Percentiles rank a stretch among this genome's conserved stretches.
Conservation (phyloP, 1,284 basidiomycete species). For the Peniophora sp. region DNA sequence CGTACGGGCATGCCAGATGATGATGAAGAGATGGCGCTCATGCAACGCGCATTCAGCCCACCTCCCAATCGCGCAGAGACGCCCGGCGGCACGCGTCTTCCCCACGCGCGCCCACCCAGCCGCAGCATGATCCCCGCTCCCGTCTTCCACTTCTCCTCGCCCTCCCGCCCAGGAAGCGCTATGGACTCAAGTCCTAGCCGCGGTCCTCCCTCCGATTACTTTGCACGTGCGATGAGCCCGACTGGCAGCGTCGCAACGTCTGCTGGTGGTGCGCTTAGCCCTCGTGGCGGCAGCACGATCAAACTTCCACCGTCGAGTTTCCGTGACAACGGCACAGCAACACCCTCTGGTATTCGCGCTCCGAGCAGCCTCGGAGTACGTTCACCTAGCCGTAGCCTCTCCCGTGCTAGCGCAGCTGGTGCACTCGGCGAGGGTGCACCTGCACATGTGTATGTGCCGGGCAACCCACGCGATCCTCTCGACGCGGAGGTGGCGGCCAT, state of each 20-base stretch:
- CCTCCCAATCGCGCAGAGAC: slow-evolving; percentile 31
- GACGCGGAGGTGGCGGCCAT: slow-evolving; percentile 72
- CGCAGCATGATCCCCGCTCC: slow-evolving; percentile 77
- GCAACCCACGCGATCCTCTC: slow-evolving; percentile 69
- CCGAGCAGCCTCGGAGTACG: slow-evolving; percentile 51
- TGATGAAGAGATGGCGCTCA: slow-evolving; percentile 28
- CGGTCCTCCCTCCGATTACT: slow-evolving; percentile 52
- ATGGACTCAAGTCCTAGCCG: no score
- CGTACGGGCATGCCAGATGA: slow-evolving; percentile 23
- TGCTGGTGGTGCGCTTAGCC: slow-evolving; percentile 50
- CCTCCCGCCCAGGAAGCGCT: slow-evolving; percentile 57
- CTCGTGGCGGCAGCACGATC: slow-evolving; percentile 38
- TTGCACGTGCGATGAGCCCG: slow-evolving; percentile 40
- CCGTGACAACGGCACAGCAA: slow-evolving; percentile 33
- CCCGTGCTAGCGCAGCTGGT: slow-evolving; percentile 45
- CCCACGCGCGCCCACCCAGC: slow-evolving; percentile 68
- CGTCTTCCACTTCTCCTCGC: slow-evolving; percentile 58
- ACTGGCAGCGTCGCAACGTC: slow-evolving; percentile 35
- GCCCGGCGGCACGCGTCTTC: slow-evolving; percentile 28
- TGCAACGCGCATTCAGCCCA: slow-evolving; percentile 64
- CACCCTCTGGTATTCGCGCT: slow-evolving; percentile 11
- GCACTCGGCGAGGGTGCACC: slow-evolving; percentile 33
- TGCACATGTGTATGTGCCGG: slow-evolving; percentile 58
- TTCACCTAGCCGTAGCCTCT: slow-evolving; percentile 55
- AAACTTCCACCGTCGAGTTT: slow-evolving; percentile 59